Evolutionary conservation across 2,329 filamentous ascomycete genomes (phyloP).

Genomic region (Diatrype stigma): DNA sequence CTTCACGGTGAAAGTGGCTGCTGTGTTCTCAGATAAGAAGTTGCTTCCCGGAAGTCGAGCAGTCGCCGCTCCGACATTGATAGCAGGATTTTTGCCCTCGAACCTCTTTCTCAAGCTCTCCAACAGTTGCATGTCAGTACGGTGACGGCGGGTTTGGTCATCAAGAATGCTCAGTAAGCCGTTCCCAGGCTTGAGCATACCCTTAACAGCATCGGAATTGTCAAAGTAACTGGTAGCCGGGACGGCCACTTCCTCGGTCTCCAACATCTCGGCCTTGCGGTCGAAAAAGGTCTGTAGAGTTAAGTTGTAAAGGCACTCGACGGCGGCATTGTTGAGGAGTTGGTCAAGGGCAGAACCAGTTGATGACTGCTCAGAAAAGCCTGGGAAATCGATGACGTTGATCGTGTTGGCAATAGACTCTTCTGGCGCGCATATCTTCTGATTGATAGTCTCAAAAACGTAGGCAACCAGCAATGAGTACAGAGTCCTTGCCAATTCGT

Average conservation of each 20-base stretch:
- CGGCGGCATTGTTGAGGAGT: slow-evolving; percentile 89
- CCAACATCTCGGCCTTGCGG: slow-evolving; percentile 84
- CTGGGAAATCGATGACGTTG: slow-evolving; percentile 93
- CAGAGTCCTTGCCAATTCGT: slow-evolving; percentile 87
- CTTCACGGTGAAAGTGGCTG: slow-evolving; percentile 81
- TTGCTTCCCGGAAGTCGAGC: slow-evolving; percentile 82
- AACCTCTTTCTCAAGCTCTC: slow-evolving; percentile 92
- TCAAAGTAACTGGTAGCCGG: slow-evolving; percentile 95
- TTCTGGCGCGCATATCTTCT: slow-evolving; percentile 80
- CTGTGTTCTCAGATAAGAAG: slow-evolving; percentile 76
- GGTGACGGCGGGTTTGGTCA: slow-evolving; percentile 87
- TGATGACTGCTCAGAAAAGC: slow-evolving; percentile 79
- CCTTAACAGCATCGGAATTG: slow-evolving; percentile 90
- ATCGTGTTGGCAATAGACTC: slow-evolving; percentile 90
- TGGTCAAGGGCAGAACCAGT: slow-evolving; percentile 87
- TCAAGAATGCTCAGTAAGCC: slow-evolving; percentile 91
- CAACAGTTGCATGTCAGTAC: slow-evolving; percentile 83
- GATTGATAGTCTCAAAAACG: slow-evolving; percentile 89
- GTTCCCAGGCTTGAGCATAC: slow-evolving; percentile 86
- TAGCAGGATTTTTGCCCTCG: slow-evolving; percentile 88
- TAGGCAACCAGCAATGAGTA: slow-evolving; percentile 94
- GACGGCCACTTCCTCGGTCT: slow-evolving; percentile 88
- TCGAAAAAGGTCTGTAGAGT: slow-evolving; percentile 96
- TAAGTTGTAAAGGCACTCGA: slow-evolving; percentile 87
- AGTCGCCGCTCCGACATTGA: slow-evolving; percentile 71